Conservation (phyloP, 352 stramenopile genomes). For the Aphanomyces invadans region DNA sequence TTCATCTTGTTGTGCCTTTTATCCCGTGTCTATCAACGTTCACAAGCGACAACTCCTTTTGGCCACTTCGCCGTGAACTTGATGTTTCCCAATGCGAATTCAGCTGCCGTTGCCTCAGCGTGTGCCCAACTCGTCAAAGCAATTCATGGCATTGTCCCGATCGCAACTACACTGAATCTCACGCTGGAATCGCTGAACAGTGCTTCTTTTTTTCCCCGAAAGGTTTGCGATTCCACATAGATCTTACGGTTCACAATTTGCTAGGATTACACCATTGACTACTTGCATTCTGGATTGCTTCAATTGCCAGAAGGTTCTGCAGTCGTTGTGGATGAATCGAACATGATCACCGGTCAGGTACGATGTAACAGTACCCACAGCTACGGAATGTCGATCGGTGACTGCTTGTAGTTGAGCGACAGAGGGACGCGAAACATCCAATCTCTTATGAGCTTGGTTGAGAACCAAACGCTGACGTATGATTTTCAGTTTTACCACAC, state of each 20-base stretch:
- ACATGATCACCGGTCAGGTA: slow-evolving; percentile 39
- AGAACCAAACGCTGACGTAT: slow-evolving; percentile 72
- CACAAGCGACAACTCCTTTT: slow-evolving; percentile 50
- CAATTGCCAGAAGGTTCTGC: slow-evolving; percentile 61
- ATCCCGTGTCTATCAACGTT: slow-evolving; percentile 61
- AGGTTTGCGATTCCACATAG: too few relatives aligned
- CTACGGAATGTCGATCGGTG: too few relatives aligned
- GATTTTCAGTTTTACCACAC: slow-evolving; percentile 82
- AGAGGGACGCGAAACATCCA: slow-evolving; percentile 67
- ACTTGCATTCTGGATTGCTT: slow-evolving; percentile 41
- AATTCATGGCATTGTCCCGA: slow-evolving; percentile 44
- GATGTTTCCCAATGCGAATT: slow-evolving; percentile 25
- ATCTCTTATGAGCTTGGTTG: slow-evolving; percentile 57
- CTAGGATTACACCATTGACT: slow-evolving; percentile 64
- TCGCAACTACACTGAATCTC: slow-evolving; percentile 44
- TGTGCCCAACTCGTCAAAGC: slow-evolving; percentile 31
- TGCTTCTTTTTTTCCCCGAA: slow-evolving; percentile 55
- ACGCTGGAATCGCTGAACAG: slow-evolving; percentile 54
- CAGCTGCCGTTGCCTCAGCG: slow-evolving; percentile 7
- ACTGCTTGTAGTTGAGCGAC: slow-evolving; percentile 49
- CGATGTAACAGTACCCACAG: too few relatives aligned
- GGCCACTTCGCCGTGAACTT: slow-evolving; percentile 73
- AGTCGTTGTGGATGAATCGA: slow-evolving; percentile 61
- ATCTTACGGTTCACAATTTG: too few relatives aligned
- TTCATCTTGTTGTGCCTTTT: slow-evolving; percentile 64